Conservation (phyloP, 495 filamentous ascomycete species). For the Thermothielavioides terrestris region DNA sequence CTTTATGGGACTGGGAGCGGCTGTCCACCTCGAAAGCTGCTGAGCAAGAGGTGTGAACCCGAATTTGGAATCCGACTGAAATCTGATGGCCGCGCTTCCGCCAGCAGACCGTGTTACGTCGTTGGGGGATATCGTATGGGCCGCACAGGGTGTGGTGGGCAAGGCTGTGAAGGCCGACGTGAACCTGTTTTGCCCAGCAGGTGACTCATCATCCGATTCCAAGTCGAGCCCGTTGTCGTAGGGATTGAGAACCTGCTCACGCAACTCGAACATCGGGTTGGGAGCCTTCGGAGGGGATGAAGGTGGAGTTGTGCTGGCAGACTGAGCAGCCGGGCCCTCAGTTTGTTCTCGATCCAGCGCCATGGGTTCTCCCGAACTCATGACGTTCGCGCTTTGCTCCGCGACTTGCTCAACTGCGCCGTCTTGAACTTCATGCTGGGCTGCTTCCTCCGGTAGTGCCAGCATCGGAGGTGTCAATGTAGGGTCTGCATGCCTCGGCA, state of each 20-base stretch:
- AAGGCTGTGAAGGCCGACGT: slow-evolving; percentile 17
- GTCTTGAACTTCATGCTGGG: neutral
- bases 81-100: slow-evolving; percentile 19
- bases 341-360: slow-evolving; percentile 21
- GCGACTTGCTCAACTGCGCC: neutral
- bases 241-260: slow-evolving; percentile 30
- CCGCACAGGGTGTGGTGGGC: slow-evolving; percentile 29
- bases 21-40: slow-evolving; percentile 53
- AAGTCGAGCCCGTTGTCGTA: slow-evolving; percentile 29
- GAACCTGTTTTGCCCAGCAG: slow-evolving; percentile 20
- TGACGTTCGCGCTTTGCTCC: slow-evolving; percentile 6
- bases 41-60: slow-evolving; percentile 55
- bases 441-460: slow-evolving; percentile 6
- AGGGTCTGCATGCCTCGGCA: slow-evolving; percentile 42
- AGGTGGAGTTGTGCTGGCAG: slow-evolving; percentile 24
- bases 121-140: slow-evolving; percentile 21
- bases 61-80: slow-evolving; percentile 18
- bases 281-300: slow-evolving; percentile 22
- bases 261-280: slow-evolving; percentile 26
- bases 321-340: slow-evolving; percentile 5
- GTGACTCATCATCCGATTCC: slow-evolving; percentile 50
- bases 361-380: slow-evolving; percentile 20
- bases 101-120: slow-evolving; percentile 5
- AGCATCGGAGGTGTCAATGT: slow-evolving; percentile 24
- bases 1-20: slow-evolving; percentile 38